A percentile compares a stretch with the other conserved stretches of the same genome.
phyloP scores from a whole-genome alignment of 83 land plant species.

The Picea abies region DNA sequence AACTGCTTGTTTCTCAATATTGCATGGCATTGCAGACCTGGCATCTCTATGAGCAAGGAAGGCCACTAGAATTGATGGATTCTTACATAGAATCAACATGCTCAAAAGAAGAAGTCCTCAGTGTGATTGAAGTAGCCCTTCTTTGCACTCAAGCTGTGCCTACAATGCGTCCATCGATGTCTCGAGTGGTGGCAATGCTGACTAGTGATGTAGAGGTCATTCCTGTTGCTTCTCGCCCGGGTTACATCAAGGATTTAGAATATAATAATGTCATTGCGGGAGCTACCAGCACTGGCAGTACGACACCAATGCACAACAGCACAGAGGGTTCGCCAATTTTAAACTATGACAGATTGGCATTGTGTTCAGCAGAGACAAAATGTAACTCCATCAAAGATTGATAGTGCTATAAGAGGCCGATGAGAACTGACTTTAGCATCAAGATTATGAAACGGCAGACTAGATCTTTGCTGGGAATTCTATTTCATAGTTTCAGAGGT shows the following conservation, averaged over 20 bases:
- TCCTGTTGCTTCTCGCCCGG: no score
- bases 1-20: neutral
- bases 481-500: no score
- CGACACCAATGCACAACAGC: no score
- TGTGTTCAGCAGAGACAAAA: neutral
- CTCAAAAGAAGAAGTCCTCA: no score
- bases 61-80: neutral
- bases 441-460: no score
- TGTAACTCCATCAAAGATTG: neutral
- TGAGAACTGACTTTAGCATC: neutral
- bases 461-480: no score
- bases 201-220: conserved; percentile 12
- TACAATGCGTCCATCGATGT: no score
- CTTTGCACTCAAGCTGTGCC: conserved; percentile 21
- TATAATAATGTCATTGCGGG: neutral
- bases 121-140: conserved; percentile 22
- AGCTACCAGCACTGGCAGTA: neutral
- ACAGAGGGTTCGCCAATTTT: no score
- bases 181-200: conserved; percentile 15
- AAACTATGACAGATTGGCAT: no score
- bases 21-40: neutral
- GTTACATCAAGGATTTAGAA: neutral
- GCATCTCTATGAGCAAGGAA: conserved; percentile 18
- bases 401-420: conserved; percentile 4
- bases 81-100: no score